Evolutionary conservation across 2,329 filamentous ascomycete genomes (phyloP).

Genomic region (Clonostachys sp.): DNA sequence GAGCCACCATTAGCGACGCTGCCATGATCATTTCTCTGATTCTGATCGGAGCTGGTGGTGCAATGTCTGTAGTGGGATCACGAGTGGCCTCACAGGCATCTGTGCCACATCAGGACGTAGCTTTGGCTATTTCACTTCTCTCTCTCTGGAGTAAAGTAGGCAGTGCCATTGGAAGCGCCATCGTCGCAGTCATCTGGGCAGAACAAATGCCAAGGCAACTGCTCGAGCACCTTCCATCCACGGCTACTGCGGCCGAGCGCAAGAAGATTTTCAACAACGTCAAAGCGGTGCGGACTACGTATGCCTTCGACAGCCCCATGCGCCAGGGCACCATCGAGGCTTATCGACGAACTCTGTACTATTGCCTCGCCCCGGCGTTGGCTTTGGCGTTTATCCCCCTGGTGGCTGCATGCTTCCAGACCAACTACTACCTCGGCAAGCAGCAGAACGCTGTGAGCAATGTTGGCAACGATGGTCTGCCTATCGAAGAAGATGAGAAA

Average conservation of each 20-base stretch:
- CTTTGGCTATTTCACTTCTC: constrained; percentile 22
- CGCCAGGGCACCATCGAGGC: constrained; percentile 22
- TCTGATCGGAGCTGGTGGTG: constrained; percentile 25
- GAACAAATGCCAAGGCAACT: constrained; percentile 17
- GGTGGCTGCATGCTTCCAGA: constrained; percentile 27
- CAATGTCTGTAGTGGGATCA: constrained; percentile 26
- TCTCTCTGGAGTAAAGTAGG: constrained; percentile 29
- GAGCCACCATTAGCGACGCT: too few relatives aligned
- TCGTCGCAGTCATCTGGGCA: constrained; percentile 28
- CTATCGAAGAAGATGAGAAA: too few relatives aligned
- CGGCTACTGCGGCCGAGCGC: constrained; percentile 10
- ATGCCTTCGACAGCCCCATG: constrained; percentile 21
- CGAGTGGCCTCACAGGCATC: constrained; percentile 29
- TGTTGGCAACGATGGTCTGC: constrained; percentile 5
- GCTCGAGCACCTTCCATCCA: constrained; percentile 12
- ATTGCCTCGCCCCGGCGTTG: constrained; percentile 22
- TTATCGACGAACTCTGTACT: constrained; percentile 24
- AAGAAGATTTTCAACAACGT: constrained; percentile 24
- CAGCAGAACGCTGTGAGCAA: constrained; percentile 20
- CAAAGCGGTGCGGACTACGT: constrained; percentile 19
- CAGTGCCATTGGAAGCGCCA: constrained; percentile 24
- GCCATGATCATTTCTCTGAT: constrained; percentile 12
- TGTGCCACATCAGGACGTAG: constrained; percentile 29
- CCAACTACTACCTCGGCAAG: constrained; percentile 26
- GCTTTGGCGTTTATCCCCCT: constrained; percentile 23